Conservation (phyloP, 2,329 filamentous ascomycete species). For the Curvularia verruculosa region DNA sequence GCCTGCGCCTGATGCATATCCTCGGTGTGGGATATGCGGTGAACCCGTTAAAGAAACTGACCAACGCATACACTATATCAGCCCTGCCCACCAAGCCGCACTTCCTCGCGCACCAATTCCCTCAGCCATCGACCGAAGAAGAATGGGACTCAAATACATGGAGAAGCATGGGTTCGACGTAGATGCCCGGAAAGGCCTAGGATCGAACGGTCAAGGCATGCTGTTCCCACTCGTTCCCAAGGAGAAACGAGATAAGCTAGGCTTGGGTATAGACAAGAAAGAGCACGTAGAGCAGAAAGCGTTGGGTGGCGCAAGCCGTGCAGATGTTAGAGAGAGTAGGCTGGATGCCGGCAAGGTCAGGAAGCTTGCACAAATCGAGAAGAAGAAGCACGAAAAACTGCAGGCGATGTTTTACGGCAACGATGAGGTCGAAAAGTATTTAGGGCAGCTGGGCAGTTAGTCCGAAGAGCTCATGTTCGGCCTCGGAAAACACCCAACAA, state of each 20-base stretch:
- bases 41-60: conserved; percentile 38
- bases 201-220: conserved; percentile 71
- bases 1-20: conserved; percentile 27
- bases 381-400: conserved; percentile 67
- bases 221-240: conserved; percentile 75
- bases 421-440: conserved; percentile 77
- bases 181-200: conserved; percentile 73
- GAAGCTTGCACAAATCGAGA: conserved; percentile 66
- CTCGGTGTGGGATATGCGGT: conserved; percentile 46
- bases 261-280: conserved; percentile 65
- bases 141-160: conserved; percentile 72
- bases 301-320: conserved; percentile 44
- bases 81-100: conserved; percentile 72
- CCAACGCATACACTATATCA: conserved; percentile 59
- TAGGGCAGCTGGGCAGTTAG: conserved; percentile 54
- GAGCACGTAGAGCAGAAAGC: conserved; percentile 49
- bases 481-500: background rate
- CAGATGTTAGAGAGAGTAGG: conserved; percentile 41
- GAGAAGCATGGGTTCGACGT: conserved; percentile 75
- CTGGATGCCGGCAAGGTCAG: conserved; percentile 74
- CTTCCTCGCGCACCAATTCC: conserved; percentile 73
- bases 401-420: conserved; percentile 74
- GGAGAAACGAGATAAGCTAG: conserved; percentile 75
- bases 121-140: conserved; percentile 70
- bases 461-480: background rate